phyloP scores from a whole-genome alignment of 2,329 filamentous ascomycete species.

The Sporothrix protearum region DNA sequence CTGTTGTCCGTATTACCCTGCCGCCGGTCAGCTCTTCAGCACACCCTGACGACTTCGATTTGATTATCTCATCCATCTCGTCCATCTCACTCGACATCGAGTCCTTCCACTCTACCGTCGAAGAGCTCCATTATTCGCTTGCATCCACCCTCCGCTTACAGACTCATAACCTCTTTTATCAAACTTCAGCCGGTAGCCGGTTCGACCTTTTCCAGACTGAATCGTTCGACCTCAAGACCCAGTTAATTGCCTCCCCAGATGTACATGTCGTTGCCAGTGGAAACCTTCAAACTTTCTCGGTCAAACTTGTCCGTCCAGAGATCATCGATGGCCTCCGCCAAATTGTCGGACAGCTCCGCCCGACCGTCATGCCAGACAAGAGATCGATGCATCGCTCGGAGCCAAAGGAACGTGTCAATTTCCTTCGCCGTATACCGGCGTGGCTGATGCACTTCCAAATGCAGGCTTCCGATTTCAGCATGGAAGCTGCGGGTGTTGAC shows the following conservation, averaged over 20 bases:
- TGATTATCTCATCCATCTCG: slow-evolving; percentile 92
- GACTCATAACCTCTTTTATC: slow-evolving; percentile 89
- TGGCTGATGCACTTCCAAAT: slow-evolving; percentile 85
- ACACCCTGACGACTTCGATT: slow-evolving; percentile 79
- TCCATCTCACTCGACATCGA: slow-evolving; percentile 91
- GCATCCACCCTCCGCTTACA: slow-evolving; percentile 77
- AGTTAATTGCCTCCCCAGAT: slow-evolving; percentile 80
- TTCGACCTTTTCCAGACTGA: slow-evolving; percentile 88
- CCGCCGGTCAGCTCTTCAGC: slow-evolving; percentile 67
- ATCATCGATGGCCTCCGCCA: slow-evolving; percentile 90
- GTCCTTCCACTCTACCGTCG: slow-evolving; percentile 85
- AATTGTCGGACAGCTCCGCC: slow-evolving; percentile 79
- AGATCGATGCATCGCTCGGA: slow-evolving; percentile 51
- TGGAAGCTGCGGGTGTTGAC: slow-evolving; percentile 88
- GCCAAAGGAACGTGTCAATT: slow-evolving; percentile 57
- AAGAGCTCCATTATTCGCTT: slow-evolving; percentile 82
- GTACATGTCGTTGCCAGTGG: slow-evolving; percentile 77
- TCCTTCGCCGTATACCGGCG: slow-evolving; percentile 71
- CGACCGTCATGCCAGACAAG: slow-evolving; percentile 64
- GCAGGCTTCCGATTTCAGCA: slow-evolving; percentile 81
- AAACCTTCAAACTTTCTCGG: slow-evolving; percentile 78
- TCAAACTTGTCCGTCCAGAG: slow-evolving; percentile 86
- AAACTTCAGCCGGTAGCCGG: slow-evolving; percentile 74
- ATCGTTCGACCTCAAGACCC: slow-evolving; percentile 78
- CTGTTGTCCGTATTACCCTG: slow-evolving; percentile 83